A percentile compares a stretch with the other conserved stretches of the same genome.
Conservation (phyloP, 192 early-diverging fungal species). For the Jimgerdemannia flammicorona region DNA sequence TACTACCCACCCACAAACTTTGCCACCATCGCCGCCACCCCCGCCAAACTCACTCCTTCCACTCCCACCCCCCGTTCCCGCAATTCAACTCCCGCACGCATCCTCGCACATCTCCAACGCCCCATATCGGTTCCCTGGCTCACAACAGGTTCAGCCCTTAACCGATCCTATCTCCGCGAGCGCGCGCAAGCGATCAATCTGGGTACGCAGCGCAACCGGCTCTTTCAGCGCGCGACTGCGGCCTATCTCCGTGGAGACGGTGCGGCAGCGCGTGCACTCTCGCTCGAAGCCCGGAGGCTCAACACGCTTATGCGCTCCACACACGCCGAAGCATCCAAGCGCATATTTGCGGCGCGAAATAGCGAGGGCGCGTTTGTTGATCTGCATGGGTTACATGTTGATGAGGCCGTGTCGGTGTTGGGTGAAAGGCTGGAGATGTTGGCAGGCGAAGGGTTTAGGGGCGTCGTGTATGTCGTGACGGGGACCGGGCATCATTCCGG, state of each 20-base stretch:
- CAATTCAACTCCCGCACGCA: background rate
- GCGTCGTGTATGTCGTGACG: conserved; percentile 47
- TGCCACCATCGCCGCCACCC: background rate
- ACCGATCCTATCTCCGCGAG: conserved; percentile 23
- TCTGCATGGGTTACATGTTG: conserved; percentile 48
- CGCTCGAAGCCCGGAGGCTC: conserved; percentile 38
- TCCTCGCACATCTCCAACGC: background rate
- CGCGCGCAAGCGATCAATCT: conserved; percentile 44
- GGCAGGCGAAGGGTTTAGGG: conserved; percentile 27
- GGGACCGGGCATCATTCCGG: conserved; percentile 44
- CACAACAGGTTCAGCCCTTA: conserved; percentile 38
- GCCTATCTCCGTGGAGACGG: conserved; percentile 44
- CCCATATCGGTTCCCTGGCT: conserved; percentile 44
- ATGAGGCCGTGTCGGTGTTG: conserved; percentile 40
- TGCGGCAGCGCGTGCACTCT: conserved; percentile 33
- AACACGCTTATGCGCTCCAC: conserved; percentile 46
- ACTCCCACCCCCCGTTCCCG: background rate
- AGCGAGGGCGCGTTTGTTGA: conserved; percentile 44
- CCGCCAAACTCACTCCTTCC: background rate
- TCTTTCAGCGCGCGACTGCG: conserved; percentile 39
- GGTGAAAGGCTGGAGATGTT: conserved; percentile 38
- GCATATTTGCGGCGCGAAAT: conserved; percentile 44
- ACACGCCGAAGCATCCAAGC: conserved; percentile 37
- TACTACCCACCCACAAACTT: background rate
- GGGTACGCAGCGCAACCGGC: conserved; percentile 39